phyloP scores from a whole-genome alignment of 768 basidiomycete genomes.

The Lactifluus rugatus region DNA sequence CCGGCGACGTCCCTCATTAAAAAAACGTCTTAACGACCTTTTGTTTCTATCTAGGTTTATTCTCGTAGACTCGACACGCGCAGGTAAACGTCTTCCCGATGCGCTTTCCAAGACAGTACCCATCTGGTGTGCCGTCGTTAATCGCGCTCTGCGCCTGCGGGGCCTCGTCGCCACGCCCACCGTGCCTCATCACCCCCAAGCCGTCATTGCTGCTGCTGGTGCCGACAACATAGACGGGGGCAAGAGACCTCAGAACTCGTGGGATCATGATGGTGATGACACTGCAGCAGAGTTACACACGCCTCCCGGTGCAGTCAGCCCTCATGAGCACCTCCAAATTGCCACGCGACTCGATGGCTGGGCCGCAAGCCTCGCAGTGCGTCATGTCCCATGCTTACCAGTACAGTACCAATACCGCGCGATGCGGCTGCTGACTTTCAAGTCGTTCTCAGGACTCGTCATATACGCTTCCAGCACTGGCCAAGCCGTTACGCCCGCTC shows the following conservation, averaged over 20 bases:
- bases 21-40: not conserved
- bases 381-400: conserved; percentile 17
- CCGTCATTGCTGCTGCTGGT: not conserved
- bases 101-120: conserved; percentile 85
- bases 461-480: conserved; percentile 52
- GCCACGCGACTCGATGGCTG: conserved; percentile 52
- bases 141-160: conserved; percentile 42
- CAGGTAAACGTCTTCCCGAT: conserved; percentile 91
- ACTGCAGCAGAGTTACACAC: conserved; percentile 44
- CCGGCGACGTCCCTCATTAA: no score
- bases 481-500: conserved; percentile 66
- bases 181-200: not conserved
- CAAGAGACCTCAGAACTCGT: not conserved
- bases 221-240: not conserved
- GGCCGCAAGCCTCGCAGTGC: conserved; percentile 56
- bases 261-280: conserved; percentile 36
- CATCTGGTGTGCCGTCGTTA: conserved; percentile 89
- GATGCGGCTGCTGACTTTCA: not conserved
- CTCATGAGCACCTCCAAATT: conserved; percentile 77
- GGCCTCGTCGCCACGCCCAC: not conserved
- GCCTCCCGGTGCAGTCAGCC: conserved; percentile 55
- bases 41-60: conserved; percentile 43
- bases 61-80: conserved; percentile 85
- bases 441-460: conserved; percentile 49
- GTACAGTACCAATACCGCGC: no score